phyloP scores from a whole-genome alignment of 306 rosid genomes.

The Acmispon strigosus region DNA sequence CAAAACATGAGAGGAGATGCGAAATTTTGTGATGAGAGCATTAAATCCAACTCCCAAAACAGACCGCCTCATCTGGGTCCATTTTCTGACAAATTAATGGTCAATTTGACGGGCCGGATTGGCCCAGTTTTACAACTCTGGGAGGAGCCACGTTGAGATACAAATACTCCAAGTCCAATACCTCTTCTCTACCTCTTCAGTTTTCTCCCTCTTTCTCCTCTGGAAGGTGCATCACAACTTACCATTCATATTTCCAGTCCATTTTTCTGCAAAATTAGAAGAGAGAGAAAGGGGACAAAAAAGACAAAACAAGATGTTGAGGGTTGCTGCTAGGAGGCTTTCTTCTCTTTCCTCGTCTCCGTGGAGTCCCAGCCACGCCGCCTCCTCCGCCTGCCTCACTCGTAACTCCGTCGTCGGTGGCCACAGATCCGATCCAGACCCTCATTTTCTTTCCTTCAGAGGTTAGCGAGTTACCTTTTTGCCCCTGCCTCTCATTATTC shows the following conservation, averaged over 20 bases:
- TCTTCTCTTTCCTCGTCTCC: conserved; percentile 24
- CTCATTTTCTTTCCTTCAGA: conserved; percentile 10
- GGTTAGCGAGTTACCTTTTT: conserved; percentile 15
- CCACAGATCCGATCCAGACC: not conserved
- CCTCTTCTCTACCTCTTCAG: not conserved
- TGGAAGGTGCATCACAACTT: not conserved
- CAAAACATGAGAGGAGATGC: no score
- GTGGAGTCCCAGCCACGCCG: conserved; percentile 22
- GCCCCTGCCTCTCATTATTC: not conserved
- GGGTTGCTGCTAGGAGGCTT: conserved; percentile 36
- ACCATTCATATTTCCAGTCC: not conserved
- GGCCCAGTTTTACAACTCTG: no score
- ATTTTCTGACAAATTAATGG: no score
- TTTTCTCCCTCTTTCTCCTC: not conserved
- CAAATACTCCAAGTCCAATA: no score
- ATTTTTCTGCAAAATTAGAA: not conserved
- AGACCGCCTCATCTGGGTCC: no score
- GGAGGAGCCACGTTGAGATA: no score
- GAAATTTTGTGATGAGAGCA: no score
- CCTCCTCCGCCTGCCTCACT: conserved; percentile 15
- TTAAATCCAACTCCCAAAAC: no score
- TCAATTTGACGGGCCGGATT: no score
- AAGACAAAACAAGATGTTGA: not conserved
- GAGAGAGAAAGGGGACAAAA: not conserved
- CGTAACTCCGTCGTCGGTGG: not conserved